Evolutionary conservation across 1,139 yeast species (phyloP).

Genomic region (Ashbya aceris): DNA sequence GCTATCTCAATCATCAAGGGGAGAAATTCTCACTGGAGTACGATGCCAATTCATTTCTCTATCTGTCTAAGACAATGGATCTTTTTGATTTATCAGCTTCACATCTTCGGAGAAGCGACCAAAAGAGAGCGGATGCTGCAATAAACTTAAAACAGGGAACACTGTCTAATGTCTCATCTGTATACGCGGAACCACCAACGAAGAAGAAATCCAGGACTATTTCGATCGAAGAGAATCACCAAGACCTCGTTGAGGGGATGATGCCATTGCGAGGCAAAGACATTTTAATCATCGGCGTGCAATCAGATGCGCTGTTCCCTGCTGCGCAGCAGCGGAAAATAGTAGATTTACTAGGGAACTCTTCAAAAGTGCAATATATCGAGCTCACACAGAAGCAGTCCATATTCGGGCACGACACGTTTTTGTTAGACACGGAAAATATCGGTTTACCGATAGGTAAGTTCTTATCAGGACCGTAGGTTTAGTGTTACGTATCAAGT

Average conservation of each 20-base stretch:
- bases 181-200: constrained; percentile 12
- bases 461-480: constrained; percentile 35
- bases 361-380: constrained; percentile 44
- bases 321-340: constrained; percentile 91
- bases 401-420: constrained; percentile 86
- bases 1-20: constrained; percentile 89
- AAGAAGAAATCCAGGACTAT: constrained; percentile 19
- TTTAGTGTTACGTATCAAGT: too few relatives aligned
- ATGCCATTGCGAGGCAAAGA: constrained; percentile 52
- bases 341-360: constrained; percentile 44
- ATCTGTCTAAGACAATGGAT: constrained; percentile 91
- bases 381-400: constrained; percentile 72
- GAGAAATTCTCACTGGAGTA: constrained; percentile 86
- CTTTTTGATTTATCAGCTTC: constrained; percentile 66
- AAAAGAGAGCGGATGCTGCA: constrained; percentile 36
- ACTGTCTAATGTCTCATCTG: constrained; percentile 32
- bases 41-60: constrained; percentile 82
- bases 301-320: constrained; percentile 84
- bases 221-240: constrained; percentile 44
- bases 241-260: constrained; percentile 62
- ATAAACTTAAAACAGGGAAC: constrained; percentile 20
- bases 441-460: constrained; percentile 67
- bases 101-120: constrained; percentile 38
- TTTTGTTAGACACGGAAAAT: constrained; percentile 65
- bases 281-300: constrained; percentile 78